Base-by-base conservation (phyloP, 306 rosid genomes). In the Dicorynia guianensis region DNA sequence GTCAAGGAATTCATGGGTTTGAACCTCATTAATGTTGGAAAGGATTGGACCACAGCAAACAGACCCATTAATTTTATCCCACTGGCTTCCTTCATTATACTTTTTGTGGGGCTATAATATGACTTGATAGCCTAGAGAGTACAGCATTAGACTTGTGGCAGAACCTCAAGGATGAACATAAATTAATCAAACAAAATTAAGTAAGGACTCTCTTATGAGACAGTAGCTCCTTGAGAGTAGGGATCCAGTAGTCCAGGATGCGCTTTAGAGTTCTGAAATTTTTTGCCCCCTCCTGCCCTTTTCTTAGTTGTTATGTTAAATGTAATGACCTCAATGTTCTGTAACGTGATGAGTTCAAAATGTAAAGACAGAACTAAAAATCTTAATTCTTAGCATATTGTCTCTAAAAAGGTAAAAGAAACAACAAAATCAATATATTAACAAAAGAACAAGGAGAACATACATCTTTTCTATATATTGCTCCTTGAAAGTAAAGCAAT, bases 391-490 rank as follows among this genome's bases (percentile, higher is more conserved):
- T 25, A 25, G 30, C 30, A 25, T 25, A 19, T 17, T n/a, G 34
- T 36, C 49, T 39, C 30, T 57, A 2, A 25, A 14, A 67, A 65
- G 54, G 6, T 7, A 63, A 60, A 66, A 40, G n/a, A 63, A 74
- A 46, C 14, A 12, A 20, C 39, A 14, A 43, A 68, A 40, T 6
- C 30, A 69, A 62, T 15, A 61, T 25, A 59, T 69, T 60, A 59
- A 1, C 2, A 25, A 25, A 42, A 52, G 82, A 73, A 34, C 14
- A 77, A 74, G 77, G 63, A 65, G 66, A 5, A 68, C 91, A 30
- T 85, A 91, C 97, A 85, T 88, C 97, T 82, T 92, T 92, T 76
- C 97, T 82, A 77, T 89, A 88, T 48, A 89, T 92, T 63, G 97
- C 97, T 58, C 97, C 97, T 86, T 89, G 96, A 80, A 92, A 92